Evolutionary conservation across 1,284 basidiomycete species (phyloP).

Genomic region (Austropuccinia psidii): DNA sequence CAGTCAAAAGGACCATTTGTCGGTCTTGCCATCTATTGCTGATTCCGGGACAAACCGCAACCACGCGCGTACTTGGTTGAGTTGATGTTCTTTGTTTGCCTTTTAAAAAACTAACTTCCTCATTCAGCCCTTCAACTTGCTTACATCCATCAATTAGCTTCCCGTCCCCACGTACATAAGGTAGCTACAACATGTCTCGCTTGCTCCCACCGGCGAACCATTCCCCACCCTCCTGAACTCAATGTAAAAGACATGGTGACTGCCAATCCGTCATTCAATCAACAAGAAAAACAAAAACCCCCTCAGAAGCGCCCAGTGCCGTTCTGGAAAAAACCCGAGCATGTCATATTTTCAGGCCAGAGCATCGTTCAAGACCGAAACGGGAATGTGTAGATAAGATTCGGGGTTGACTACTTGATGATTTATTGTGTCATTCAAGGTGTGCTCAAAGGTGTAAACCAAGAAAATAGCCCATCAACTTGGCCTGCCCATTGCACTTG

Average conservation of each 20-base stretch:
- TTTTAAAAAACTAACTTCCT: too few relatives aligned
- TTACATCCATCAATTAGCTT: too few relatives aligned
- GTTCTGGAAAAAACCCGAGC: conserved; percentile 19
- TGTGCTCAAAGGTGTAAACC: too few relatives aligned
- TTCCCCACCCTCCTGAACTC: conserved; percentile 20
- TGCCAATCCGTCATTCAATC: not conserved
- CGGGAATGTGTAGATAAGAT: too few relatives aligned
- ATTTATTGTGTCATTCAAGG: too few relatives aligned
- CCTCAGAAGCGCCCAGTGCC: not conserved
- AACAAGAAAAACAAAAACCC: not conserved
- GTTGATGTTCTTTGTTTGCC: not conserved
- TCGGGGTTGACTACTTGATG: too few relatives aligned
- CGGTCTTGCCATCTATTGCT: conserved; percentile 19
- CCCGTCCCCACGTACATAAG: conserved; percentile 5
- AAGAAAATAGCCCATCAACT: too few relatives aligned
- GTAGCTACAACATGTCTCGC: not conserved
- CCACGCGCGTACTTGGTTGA: conserved; percentile 9
- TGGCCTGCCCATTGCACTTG: too few relatives aligned
- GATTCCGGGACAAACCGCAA: conserved; percentile 9
- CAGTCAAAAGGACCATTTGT: conserved; percentile 22
- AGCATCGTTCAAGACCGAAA: not conserved
- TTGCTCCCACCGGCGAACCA: not conserved
- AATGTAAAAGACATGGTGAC: not conserved
- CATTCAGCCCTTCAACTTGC: too few relatives aligned
- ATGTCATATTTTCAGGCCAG: conserved; percentile 23